phyloP scores from a whole-genome alignment of 768 basidiomycete species.

The Tulasnella sp. region DNA sequence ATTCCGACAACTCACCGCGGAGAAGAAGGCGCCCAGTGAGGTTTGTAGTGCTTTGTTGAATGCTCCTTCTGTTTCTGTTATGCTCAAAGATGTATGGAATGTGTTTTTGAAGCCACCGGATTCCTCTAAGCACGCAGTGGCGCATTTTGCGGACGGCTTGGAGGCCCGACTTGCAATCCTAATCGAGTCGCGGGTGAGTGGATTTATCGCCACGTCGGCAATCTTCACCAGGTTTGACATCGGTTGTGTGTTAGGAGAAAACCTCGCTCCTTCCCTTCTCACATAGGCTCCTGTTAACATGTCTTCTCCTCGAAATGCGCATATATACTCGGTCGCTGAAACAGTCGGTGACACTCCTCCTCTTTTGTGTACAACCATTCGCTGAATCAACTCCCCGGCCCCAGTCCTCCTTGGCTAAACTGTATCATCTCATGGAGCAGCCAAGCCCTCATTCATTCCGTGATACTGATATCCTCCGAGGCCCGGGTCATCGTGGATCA shows the following conservation, averaged over 20 bases:
- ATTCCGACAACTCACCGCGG: constrained; percentile 30
- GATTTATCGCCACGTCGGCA: too few relatives aligned
- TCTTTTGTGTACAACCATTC: not conserved
- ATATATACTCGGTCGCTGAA: constrained; percentile 52
- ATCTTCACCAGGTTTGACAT: too few relatives aligned
- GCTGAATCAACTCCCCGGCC: not conserved
- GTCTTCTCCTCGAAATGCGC: constrained; percentile 54
- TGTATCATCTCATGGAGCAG: constrained; percentile 26
- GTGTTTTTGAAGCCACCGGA: constrained; percentile 9
- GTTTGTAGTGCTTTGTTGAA: constrained; percentile 5
- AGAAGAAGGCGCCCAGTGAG: constrained; percentile 14
- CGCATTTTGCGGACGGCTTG: constrained; percentile 39
- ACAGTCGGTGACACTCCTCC: constrained; percentile 32
- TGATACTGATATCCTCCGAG: constrained; percentile 25
- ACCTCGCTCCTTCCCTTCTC: constrained; percentile 39
- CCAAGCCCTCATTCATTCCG: constrained; percentile 19
- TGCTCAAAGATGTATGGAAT: not conserved
- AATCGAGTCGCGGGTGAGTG: constrained; percentile 46
- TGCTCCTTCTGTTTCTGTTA: not conserved
- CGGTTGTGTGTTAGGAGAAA: constrained; percentile 38
- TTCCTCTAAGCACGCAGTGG: constrained; percentile 5
- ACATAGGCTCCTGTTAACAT: constrained; percentile 47
- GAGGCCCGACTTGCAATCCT: constrained; percentile 46
- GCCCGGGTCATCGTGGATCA: not conserved
- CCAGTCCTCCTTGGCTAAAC: constrained; percentile 24